Evolutionary conservation across 2,329 filamentous ascomycete species (phyloP).

Genomic region (Didymosphaeria variabile): DNA sequence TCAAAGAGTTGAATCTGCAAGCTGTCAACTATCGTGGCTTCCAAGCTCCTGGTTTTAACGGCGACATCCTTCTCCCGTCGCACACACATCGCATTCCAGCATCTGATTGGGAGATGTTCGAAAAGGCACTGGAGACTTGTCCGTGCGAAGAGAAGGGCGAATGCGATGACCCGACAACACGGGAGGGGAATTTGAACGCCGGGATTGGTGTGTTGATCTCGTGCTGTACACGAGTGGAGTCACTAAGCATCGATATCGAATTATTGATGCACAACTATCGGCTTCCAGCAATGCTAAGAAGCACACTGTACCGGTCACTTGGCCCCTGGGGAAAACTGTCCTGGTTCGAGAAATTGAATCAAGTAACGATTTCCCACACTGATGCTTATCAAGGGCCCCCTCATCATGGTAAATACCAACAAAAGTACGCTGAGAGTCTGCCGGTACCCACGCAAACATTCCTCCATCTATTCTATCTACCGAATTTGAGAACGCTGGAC

Average conservation of each 20-base stretch:
- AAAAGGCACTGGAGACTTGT: slow-evolving; percentile 7
- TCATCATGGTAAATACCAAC: not conserved
- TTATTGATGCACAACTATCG: slow-evolving; percentile 9
- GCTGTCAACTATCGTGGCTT: slow-evolving; percentile 6
- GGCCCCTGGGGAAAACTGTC: slow-evolving; percentile 2
- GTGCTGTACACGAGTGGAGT: slow-evolving; percentile 1
- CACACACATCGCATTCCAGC: slow-evolving; percentile 6
- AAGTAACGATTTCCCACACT: not conserved
- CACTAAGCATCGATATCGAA: slow-evolving; percentile 1
- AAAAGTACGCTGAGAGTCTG: not conserved
- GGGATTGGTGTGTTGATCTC: slow-evolving; percentile 6
- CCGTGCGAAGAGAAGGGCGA: slow-evolving; percentile 2
- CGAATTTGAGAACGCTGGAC: slow-evolving; percentile 1
- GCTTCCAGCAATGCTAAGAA: slow-evolving; percentile 4
- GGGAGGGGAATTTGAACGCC: slow-evolving; percentile 8
- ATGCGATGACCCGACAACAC: slow-evolving; percentile 8
- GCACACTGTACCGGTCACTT: slow-evolving; percentile 1
- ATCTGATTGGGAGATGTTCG: slow-evolving; percentile 8
- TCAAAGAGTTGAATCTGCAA: not conserved
- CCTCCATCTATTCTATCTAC: slow-evolving; percentile 9
- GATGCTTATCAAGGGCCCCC: not conserved
- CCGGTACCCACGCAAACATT: slow-evolving; percentile 3
- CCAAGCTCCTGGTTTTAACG: slow-evolving; percentile 2
- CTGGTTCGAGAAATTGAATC: slow-evolving; percentile 10
- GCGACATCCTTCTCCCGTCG: slow-evolving; percentile 1